These are phyloP conservation scores for Thermoascus crustaceus DNA, from an alignment of 2,329 filamentous ascomycete species.

Conservation along the genomic window DNA sequence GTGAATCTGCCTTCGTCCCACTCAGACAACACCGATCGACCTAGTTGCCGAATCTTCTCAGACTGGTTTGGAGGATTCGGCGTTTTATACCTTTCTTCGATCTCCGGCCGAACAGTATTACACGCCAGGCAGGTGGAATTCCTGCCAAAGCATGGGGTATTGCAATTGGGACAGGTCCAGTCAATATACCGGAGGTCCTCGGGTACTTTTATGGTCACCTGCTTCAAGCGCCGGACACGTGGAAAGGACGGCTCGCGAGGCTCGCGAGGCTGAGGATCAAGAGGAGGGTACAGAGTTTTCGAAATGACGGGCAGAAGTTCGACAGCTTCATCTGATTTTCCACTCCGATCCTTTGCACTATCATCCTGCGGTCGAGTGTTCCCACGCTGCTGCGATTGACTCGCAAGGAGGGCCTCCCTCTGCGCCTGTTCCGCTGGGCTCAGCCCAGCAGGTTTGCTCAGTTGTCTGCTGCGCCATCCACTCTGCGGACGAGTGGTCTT, in stretches of 20 bases:
- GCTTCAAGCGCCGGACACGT: constrained; percentile 5
- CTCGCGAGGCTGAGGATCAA: not conserved
- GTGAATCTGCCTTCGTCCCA: constrained; percentile 6
- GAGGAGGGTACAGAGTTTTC: not conserved
- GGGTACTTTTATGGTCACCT: not conserved
- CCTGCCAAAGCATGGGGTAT: constrained; percentile 13
- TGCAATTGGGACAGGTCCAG: constrained; percentile 23
- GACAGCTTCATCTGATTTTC: not conserved
- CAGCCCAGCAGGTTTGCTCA: constrained; percentile 16
- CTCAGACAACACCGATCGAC: constrained; percentile 14
- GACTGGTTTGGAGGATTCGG: constrained; percentile 4
- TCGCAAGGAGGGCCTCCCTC: constrained; percentile 22
- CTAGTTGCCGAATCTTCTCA: constrained; percentile 15
- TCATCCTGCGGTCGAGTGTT: not conserved
- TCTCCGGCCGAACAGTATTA: constrained; percentile 16
- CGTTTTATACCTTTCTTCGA: constrained; percentile 2
- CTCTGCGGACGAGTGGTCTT: not conserved
- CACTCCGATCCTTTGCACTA: not conserved
- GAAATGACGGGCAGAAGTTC: not conserved
- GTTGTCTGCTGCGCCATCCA: constrained; percentile 13
- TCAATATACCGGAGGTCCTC: constrained; percentile 7
- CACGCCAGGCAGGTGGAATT: constrained; percentile 21
- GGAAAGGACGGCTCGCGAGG: too few relatives aligned
- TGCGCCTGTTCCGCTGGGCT: constrained; percentile 26
- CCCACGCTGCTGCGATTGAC: constrained; percentile 6